These are phyloP conservation scores for Podila epicladia DNA, from an alignment of 192 early-diverging fungal species.

Conservation along the genomic window DNA sequence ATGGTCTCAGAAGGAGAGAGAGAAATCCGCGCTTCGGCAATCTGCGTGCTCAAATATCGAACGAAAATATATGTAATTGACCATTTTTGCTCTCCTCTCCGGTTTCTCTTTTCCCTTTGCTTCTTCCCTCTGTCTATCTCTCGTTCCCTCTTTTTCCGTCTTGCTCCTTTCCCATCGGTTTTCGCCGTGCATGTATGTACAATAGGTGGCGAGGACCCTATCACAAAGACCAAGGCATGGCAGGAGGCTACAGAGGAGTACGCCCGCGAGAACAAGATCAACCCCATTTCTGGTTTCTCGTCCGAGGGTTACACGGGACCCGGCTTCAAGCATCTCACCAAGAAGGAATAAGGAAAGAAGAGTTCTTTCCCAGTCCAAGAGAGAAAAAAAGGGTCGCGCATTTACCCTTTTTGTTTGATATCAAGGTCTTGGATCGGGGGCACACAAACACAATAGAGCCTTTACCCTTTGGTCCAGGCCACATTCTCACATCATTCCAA, in stretches of 20 bases:
- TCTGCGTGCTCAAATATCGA: too few relatives aligned
- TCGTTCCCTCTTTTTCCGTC: constrained; percentile 9
- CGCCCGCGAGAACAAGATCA: constrained; percentile 66
- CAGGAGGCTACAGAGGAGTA: constrained; percentile 77
- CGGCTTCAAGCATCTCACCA: constrained; percentile 43
- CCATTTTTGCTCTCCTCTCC: background rate
- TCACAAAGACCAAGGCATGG: constrained; percentile 79
- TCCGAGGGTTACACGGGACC: constrained; percentile 81
- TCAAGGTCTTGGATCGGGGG: too few relatives aligned
- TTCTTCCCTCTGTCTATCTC: background rate
- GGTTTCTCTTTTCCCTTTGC: background rate
- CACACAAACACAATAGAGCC: too few relatives aligned
- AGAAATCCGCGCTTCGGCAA: too few relatives aligned
- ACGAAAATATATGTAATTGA: background rate
- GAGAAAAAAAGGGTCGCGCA: background rate
- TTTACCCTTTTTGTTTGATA: background rate
- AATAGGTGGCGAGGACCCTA: constrained; percentile 63
- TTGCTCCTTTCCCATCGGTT: background rate
- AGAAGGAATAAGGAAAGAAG: background rate
- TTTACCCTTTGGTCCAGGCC: too few relatives aligned
- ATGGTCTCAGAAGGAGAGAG: background rate
- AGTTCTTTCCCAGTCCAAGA: background rate
- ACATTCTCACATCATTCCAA: too few relatives aligned
- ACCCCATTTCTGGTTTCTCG: constrained; percentile 77
- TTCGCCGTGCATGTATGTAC: too few relatives aligned